Conservation (phyloP, 2,329 filamentous ascomycete species). For the Westerdykella sp. region DNA sequence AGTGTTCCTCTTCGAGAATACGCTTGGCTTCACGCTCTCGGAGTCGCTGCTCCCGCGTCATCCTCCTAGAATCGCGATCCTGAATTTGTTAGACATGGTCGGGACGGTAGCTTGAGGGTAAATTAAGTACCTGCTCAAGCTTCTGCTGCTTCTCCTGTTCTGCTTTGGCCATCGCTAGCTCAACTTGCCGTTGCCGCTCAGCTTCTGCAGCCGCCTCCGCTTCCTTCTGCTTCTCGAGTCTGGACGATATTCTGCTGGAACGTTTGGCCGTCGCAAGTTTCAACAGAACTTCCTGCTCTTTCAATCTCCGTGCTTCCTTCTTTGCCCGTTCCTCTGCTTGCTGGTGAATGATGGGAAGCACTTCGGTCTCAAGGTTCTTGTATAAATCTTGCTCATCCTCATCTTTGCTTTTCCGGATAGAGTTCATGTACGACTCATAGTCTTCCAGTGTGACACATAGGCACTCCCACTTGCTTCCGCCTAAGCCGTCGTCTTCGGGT, state of each 20-base stretch:
- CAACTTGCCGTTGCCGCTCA: slow-evolving; percentile 57
- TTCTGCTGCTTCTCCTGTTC: slow-evolving; percentile 57
- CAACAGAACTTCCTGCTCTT: slow-evolving; percentile 72
- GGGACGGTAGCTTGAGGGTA: not conserved
- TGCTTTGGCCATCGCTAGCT: slow-evolving; percentile 56
- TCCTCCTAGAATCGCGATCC: slow-evolving; percentile 71
- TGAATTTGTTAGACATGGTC: slow-evolving; percentile 29
- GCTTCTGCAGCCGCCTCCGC: slow-evolving; percentile 67
- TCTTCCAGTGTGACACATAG: slow-evolving; percentile 76
- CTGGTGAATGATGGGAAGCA: slow-evolving; percentile 78
- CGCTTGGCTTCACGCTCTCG: slow-evolving; percentile 81
- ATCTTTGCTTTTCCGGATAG: slow-evolving; percentile 70
- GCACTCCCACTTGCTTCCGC: slow-evolving; percentile 83
- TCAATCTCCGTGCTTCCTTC: slow-evolving; percentile 68
- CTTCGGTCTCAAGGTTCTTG: slow-evolving; percentile 65
- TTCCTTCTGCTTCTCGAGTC: slow-evolving; percentile 68
- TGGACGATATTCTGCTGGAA: slow-evolving; percentile 80
- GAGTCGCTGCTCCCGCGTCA: slow-evolving; percentile 78
- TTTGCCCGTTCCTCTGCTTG: slow-evolving; percentile 62
- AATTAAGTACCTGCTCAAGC: slow-evolving; percentile 52
- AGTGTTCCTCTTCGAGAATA: slow-evolving; percentile 75
- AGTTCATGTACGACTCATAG: slow-evolving; percentile 63
- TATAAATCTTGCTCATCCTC: slow-evolving; percentile 76
- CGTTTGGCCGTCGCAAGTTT: slow-evolving; percentile 91
- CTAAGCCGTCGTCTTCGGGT: slow-evolving; percentile 57